Evolutionary conservation across 176 grass and related monocot genomes (phyloP), one percentile per base, ranked within the genome.

Genomic region (Oryza meridionalis): DNA sequence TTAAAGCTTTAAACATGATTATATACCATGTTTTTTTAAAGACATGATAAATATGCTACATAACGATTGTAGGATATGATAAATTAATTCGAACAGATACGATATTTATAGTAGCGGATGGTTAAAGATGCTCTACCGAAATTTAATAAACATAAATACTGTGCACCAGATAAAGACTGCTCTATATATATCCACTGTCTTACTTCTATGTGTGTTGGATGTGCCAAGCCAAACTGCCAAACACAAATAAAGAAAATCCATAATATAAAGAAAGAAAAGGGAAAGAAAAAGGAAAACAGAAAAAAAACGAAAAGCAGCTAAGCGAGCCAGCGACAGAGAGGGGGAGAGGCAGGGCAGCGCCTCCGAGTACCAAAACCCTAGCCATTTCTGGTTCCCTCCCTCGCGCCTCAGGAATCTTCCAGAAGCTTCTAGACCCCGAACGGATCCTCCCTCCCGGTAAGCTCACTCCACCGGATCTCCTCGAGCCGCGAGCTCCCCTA

Each of bases 341-440:
- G 43, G 43, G 8, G 45, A 40, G 62, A 32, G 66, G 7, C 40
- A 6, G 65, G 66, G 7, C 40, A 6, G 65, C 82, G 61, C 27
- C 43, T 11, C 62, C 65, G 84, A 74, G 76, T 37, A 37, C 33
- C 84, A 78, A 90, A 90, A 90, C 84, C 88, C 88, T 83, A 86
- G 82, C 22, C 55, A 78, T 76, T 43, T 38, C 33, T 16, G 66
- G 38, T 65, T 64, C 12, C 29, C 22, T 45, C 24, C 45, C 14
- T 40, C 59, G 49, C 17, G 67, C 33, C 47, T n/a, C 26, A 37
- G 29, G 13, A 75, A 40, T 26, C 35, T 77, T 77, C 70, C 49
- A 27, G 61, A 49, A 65, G 64, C 17, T 73, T 82, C 72, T 26
- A 82, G 38, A 43, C 33, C 33, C 7, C 25, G 3, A 32, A 24